Evolutionary conservation across 345 rosid genomes (phyloP), one percentile per base, ranked within the genome.

Genomic region (Euphorbia tirucalli): DNA sequence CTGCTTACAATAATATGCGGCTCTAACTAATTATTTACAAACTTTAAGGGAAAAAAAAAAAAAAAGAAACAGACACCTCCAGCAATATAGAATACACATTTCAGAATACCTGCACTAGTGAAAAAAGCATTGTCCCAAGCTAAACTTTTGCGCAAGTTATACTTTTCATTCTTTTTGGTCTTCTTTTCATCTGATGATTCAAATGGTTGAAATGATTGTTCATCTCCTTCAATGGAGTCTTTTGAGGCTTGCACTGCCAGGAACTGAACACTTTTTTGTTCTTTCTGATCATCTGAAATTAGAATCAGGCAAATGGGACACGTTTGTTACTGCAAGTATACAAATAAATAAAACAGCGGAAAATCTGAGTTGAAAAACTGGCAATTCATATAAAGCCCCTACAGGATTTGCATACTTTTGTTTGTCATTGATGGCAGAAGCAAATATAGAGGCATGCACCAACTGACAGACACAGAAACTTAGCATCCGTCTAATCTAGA

Each of bases 71-170:
- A 65, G 9, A 66, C 19, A 28, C 9, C 64, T 60, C 64, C 16
- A 60, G 18, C 32, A 58, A 15, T 7, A 28, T 15, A 60, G 18
- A 28, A 9, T 24, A 32, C 48, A 66, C 28, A 28, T 15, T 18
- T 46, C 11, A 48, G 28, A 48, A 49, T 49, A 66, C 98, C 98
- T 67, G 85, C 91, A 75, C 86, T 87, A n/a, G 98, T 94, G 87
- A 94, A 92, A 78, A 94, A 92, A 61, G 96, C 98, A 75, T 79
- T 92, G 56, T 94, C 96, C 98, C 98, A 92, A 4, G 97, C 97
- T 81, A 94, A 85, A 80, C 98, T 94, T 68, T 89, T 89, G 57
- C 97, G 90, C 79, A 90, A 66, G 69, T 88, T 90, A 72, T 70
- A 87, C 85, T 86, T 90, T 48, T 80, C 84, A 61, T 61, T 81